Base-by-base conservation (phyloP, 2,329 filamentous ascomycete genomes). In the Aspergillus arachidicola region DNA sequence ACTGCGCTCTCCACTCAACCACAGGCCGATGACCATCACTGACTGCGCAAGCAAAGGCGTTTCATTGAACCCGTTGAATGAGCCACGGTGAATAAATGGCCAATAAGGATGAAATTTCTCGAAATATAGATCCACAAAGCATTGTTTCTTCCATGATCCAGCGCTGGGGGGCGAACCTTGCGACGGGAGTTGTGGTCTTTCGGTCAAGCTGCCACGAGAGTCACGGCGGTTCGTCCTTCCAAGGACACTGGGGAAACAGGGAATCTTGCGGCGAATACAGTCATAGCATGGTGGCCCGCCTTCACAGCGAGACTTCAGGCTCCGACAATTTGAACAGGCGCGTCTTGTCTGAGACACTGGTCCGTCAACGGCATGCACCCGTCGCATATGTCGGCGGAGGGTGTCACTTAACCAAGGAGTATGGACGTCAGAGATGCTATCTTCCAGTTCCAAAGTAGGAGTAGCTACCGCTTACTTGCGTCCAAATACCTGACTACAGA, bases 111-210 rank as follows among this genome's bases (percentile, higher is more conserved):
- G 43, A 45, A 45, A 45, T 23, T 6, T 10, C 10, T 45, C 55
- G 55, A 75, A 75, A 58, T 73, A 76, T 12, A 69, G 57, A 41
- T 50, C n/a, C 5, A 75, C 54, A 36, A 61, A 74, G 7, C 64
- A 56, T 10, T 64, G 6, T 9, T 21, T 6, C 43, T 45, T 45
- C 10, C 43, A 21, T 45, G 16, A 9, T 11, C n/a, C n/a, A 9
- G 43, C 9, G n/a, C 10, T 23, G 43, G n/a, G 5, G n/a, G n/a
- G 11, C 9, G 6, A 4, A 23, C n/a, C 43, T 9, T 45, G 43
- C 43, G 43, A 45, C n/a, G 43, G 19, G 5, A 21, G 16, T 11
- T 6, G n/a, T 45, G n/a, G n/a, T 23, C 19, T 12, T 19, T 45
- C 43, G 16, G n/a, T 23, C n/a, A 21, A 21, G 43, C 43, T 6